Conservation (phyloP, 306 rosid genomes). For the Dryas drummondii region DNA sequence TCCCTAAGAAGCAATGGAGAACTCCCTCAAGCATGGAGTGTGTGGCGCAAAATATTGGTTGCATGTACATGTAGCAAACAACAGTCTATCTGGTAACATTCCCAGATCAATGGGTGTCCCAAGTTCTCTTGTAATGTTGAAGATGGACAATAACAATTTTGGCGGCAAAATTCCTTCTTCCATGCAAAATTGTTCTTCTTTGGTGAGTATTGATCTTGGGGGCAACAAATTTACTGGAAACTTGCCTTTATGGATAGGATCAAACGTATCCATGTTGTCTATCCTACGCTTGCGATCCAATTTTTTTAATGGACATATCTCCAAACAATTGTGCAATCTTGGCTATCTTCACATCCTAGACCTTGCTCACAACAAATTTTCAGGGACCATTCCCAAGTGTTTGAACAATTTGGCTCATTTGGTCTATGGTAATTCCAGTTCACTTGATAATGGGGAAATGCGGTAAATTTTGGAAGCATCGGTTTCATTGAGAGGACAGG, state of each 20-base stretch:
- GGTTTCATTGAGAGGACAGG: neutral
- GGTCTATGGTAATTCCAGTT: neutral
- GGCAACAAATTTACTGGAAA: neutral
- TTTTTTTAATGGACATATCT: too few relatives aligned
- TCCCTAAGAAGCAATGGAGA: neutral
- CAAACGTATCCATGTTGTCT: too few relatives aligned
- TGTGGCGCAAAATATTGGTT: neutral
- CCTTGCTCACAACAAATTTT: too few relatives aligned
- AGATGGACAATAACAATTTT: constrained; percentile 2
- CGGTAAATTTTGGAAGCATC: neutral
- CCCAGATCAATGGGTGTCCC: too few relatives aligned
- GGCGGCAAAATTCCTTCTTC: neutral
- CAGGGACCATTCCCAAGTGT: too few relatives aligned
- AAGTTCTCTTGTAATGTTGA: neutral
- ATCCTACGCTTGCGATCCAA: too few relatives aligned
- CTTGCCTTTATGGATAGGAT: too few relatives aligned
- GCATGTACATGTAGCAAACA: neutral
- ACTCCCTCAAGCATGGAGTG: neutral
- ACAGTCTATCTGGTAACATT: too few relatives aligned
- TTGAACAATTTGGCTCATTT: too few relatives aligned
- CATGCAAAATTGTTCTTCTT: neutral
- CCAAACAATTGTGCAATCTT: too few relatives aligned
- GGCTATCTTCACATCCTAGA: too few relatives aligned
- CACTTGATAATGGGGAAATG: too few relatives aligned
- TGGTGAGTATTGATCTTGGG: neutral